Evolutionary conservation across 2,329 filamentous ascomycete species (phyloP), one percentile per base, ranked within the genome.

Genomic region (Alternaria arbusti): DNA sequence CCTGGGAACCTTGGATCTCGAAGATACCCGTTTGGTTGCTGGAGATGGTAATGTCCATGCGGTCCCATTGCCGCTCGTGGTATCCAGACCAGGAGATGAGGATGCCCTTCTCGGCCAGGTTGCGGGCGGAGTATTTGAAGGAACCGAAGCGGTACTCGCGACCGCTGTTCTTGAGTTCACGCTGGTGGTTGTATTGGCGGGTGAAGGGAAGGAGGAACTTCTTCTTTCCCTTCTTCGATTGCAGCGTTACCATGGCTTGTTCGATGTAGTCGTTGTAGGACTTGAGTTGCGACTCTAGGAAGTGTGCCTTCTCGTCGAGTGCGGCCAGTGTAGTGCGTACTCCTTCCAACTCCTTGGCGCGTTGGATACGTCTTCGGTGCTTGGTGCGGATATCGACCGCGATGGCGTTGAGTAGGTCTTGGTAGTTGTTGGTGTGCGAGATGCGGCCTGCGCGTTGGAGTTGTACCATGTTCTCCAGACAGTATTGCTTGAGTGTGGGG

Each of bases 261-360:
- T 99, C 96, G 76, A 99, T 97, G 82, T 99, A 99, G 82, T 99
- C 94, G 78, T 99, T 97, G 83, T 99, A 99, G 69, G 91, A 96
- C 85, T 97, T 97, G 64, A 97, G 88, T 82, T 99, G 96, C 72
- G 94, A 91, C 77, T 99, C 96, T 10, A 99, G 87, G 81, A 96
- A 99, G 69, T 89, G 88, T 40, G 95, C 94, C 83, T 99, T 96
- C 71, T 94, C 89, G 79, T 93, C 90, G 65, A 96, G 82, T 68
- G 94, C 92, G 46, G 85, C 81, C 15, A 96, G 84, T 1, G 93
- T 96, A 61, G 91, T 84, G 26, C 91, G 87, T 22, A 95, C 92
- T 47, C 91, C 90, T 71, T 99, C 96, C 43, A 98, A 81, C 80
- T 99, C 96, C 51, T 93, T 90, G 77, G 97, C 91, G 62, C 96